A percentile compares a stretch with the other conserved stretches of the same genome.
phyloP scores from a whole-genome alignment of 805 yeast species.

The Suhomyces sp. region DNA sequence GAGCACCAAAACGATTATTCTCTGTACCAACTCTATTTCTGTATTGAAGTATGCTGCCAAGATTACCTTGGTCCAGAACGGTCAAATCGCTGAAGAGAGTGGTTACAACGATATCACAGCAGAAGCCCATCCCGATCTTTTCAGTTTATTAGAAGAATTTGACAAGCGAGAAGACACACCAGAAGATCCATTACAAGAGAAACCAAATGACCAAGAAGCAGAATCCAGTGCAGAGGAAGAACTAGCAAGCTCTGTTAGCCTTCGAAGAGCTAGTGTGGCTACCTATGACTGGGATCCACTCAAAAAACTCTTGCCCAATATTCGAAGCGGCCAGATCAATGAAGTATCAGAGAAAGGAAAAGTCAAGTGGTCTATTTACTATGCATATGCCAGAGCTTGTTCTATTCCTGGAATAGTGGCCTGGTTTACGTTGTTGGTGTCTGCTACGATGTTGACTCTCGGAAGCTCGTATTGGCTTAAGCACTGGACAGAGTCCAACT shows the following conservation, averaged over 20 bases:
- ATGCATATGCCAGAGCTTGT: conserved; percentile 22
- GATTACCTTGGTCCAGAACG: conserved; percentile 19
- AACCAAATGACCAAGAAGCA: too few species aligned
- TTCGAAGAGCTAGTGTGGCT: conserved; percentile 45
- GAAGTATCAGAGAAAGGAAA: conserved; percentile 17
- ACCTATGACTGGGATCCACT: conserved; percentile 47
- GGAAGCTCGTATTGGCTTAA: conserved; percentile 22
- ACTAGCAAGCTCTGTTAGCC: background rate
- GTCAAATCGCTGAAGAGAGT: conserved; percentile 17
- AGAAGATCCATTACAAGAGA: background rate
- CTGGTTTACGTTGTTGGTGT: conserved; percentile 31
- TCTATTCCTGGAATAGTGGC: conserved; percentile 46
- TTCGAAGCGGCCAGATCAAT: conserved; percentile 39
- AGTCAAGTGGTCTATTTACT: conserved; percentile 23
- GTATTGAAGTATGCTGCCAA: conserved; percentile 20
- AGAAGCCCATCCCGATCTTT: conserved; percentile 23
- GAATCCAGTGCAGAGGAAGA: background rate
- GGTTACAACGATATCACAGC: conserved; percentile 12
- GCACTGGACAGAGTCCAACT: conserved; percentile 24
- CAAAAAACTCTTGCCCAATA: conserved; percentile 25
- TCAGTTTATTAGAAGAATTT: conserved; percentile 36
- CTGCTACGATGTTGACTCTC: conserved; percentile 10
- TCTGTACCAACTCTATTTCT: conserved; percentile 26
- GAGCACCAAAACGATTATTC: conserved; percentile 22
- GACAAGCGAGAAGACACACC: conserved; percentile 17